Percentiles rank a stretch among this genome's conserved stretches.
Conservation (phyloP, 139 green algal species). For the Asterochloris erici region DNA sequence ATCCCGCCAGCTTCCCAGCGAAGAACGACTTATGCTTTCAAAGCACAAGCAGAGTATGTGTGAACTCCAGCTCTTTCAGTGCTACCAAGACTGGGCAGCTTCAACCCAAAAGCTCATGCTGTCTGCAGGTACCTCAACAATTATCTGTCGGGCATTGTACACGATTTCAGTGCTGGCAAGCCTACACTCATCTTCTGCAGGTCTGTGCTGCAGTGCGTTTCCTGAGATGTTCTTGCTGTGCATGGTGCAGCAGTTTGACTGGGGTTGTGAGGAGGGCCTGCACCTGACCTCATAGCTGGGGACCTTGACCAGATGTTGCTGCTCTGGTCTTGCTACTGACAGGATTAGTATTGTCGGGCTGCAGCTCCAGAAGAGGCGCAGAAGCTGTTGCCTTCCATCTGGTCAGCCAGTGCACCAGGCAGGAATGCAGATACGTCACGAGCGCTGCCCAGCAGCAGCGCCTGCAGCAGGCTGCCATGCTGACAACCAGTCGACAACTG, state of each 20-base stretch:
- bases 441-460: slow-evolving; percentile 34
- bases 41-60: no score
- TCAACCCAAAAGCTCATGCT: no score
- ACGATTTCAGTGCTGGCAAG: slow-evolving; percentile 64
- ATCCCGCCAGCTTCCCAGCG: background rate
- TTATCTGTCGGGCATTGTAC: slow-evolving; percentile 63
- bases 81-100: no score
- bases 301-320: no score
- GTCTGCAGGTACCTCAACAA: slow-evolving; percentile 56
- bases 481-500: slow-evolving; percentile 44
- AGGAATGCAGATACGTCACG: slow-evolving; percentile 29
- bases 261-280: no score
- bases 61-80: no score
- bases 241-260: no score
- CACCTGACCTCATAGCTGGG: no score
- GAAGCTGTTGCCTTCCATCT: slow-evolving; percentile 64
- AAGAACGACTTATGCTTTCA: slow-evolving; percentile 79
- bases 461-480: slow-evolving; percentile 27
- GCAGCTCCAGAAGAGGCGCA: slow-evolving; percentile 77
- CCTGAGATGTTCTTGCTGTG: no score
- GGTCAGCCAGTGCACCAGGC: slow-evolving; percentile 24
- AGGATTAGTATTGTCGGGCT: background rate
- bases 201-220: slow-evolving; percentile 8
- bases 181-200: slow-evolving; percentile 93
- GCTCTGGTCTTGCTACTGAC: no score